Evolutionary conservation across 2,329 filamentous ascomycete genomes (phyloP).

Genomic region (Celoporthe dispersa): DNA sequence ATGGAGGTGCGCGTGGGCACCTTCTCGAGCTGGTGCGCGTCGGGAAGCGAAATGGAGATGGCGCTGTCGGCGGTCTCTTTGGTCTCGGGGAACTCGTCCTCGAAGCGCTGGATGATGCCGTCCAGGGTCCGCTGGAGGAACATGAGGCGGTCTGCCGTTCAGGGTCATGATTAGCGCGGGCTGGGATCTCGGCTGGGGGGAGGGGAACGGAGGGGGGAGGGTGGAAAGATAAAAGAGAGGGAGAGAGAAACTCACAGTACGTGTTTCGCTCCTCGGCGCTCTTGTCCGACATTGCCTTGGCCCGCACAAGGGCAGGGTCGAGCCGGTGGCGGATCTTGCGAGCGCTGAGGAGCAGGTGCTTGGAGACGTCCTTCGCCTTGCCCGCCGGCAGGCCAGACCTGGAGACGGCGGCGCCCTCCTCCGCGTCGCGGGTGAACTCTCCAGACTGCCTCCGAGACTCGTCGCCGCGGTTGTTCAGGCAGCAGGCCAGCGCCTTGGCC

Average conservation of each 20-base stretch:
- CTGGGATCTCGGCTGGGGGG: neutral
- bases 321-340: slow-evolving; percentile 85
- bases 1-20: slow-evolving; percentile 35
- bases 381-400: slow-evolving; percentile 49
- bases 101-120: slow-evolving; percentile 92
- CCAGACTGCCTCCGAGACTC: slow-evolving; percentile 60
- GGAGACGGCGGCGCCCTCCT: slow-evolving; percentile 53
- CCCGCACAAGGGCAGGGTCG: slow-evolving; percentile 81
- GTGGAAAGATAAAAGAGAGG: neutral
- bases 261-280: slow-evolving; percentile 66
- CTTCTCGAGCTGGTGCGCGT: slow-evolving; percentile 34
- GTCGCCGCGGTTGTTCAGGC: slow-evolving; percentile 77
- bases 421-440: slow-evolving; percentile 57
- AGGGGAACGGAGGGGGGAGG: too few relatives aligned
- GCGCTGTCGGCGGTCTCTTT: slow-evolving; percentile 50
- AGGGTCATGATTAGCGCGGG: slow-evolving; percentile 35
- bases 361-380: slow-evolving; percentile 91
- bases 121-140: slow-evolving; percentile 89
- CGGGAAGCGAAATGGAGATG: slow-evolving; percentile 35
- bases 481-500: slow-evolving; percentile 90
- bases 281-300: slow-evolving; percentile 62
- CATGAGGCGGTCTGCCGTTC: slow-evolving; percentile 67
- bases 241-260: slow-evolving; percentile 67
- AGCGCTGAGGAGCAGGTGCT: slow-evolving; percentile 83
- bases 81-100: slow-evolving; percentile 94